Evolutionary conservation across 805 yeast genomes (phyloP).

Genomic region (Zygosaccharomyces gambellarensis): DNA sequence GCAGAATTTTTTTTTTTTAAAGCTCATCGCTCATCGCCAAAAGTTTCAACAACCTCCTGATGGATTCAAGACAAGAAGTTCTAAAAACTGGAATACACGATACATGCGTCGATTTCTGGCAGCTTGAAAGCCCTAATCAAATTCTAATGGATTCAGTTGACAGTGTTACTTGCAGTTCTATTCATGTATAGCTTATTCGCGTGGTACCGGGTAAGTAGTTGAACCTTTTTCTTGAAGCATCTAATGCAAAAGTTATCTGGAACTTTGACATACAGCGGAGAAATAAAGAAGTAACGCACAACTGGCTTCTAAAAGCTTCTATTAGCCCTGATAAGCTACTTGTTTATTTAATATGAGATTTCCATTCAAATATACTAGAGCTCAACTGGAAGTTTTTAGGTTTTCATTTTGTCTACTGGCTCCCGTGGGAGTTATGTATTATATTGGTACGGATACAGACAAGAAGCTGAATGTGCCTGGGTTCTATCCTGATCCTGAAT

Average conservation of each 20-base stretch:
- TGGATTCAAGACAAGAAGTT: not conserved
- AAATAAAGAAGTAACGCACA: not conserved
- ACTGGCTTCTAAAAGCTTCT: too few species aligned
- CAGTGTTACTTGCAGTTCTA: not conserved
- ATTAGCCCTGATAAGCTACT: not conserved
- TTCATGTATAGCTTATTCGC: not conserved
- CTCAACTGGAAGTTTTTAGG: conserved; percentile 51
- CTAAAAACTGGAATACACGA: not conserved
- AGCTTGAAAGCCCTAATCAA: not conserved
- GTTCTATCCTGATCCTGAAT: conserved; percentile 95
- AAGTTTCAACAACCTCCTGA: not conserved
- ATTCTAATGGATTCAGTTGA: not conserved
- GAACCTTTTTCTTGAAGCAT: not conserved
- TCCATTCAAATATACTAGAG: conserved; percentile 39
- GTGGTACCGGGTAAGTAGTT: conserved; percentile 4
- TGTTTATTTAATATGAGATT: conserved; percentile 10
- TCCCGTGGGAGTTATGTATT: conserved; percentile 90
- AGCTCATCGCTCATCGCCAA: not conserved
- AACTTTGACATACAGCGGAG: not conserved
- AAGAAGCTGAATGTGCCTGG: conserved; percentile 86
- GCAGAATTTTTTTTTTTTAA: not conserved
- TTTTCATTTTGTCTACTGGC: conserved; percentile 80
- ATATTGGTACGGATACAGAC: conserved; percentile 87
- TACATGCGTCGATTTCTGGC: not conserved
- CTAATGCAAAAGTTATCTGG: not conserved